Evolutionary conservation across 148 eudicot species (phyloP), one percentile per base, ranked within the genome.

Genomic region (Persicaria maculosa): DNA sequence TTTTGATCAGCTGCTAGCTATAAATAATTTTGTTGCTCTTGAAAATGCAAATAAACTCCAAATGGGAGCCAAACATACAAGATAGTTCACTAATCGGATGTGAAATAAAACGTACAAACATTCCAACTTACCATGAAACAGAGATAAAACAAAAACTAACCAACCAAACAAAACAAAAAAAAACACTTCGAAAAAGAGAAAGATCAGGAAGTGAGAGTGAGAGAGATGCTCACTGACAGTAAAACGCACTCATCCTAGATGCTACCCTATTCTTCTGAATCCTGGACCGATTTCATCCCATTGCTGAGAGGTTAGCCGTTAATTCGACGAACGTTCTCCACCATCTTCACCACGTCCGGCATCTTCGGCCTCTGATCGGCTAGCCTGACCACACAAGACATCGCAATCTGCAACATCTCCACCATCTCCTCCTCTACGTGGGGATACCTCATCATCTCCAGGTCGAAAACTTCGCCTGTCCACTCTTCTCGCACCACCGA

Each of bases 381-480:
- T 48, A 79, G 72, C 77, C 95, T 84, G 0, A 79, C 89, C 7
- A 85, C 94, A 82, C 97, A 92, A 4, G 85, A 73, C 84, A 92
- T 75, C 1, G 89, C 97, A 22, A 92, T 85, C 82, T 88, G 97
- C 75, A 92, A 74, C 92, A 92, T 78, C 85, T 90, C 95, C 45
- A 92, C 95, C 88, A 90, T 82, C 78, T 92, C 95, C 75, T 92
- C 97, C 79, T 92, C 97, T 17, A 88, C 87, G 43, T 90, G 86
- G 9, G 91, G 84, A 74, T 78, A 84, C 85, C 86, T 90, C 83
- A 92, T 68, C 20, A 92, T 83, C 79, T 92, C 97, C 4, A 90
- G 74, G 50, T 92, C 97, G 50, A 92, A 92, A n/a, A 92, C 97
- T 74, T 92, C 95, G 0, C 89, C 91, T 1, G 89, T 91, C 92